phyloP scores from a whole-genome alignment of 805 yeast species.

The Pichia manshurica region DNA sequence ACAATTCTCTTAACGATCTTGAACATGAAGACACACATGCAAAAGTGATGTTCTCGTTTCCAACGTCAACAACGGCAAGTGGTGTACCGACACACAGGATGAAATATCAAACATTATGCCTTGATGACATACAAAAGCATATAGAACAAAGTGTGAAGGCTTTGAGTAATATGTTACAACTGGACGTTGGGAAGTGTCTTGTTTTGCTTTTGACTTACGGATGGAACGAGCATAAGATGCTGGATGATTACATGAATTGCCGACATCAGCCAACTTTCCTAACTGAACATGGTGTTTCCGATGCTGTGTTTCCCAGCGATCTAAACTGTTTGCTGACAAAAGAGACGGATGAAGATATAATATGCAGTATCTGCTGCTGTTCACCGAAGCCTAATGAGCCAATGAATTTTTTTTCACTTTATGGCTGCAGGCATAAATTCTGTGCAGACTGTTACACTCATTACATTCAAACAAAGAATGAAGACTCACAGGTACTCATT shows the following conservation, averaged over 20 bases:
- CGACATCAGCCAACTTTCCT: constrained; percentile 29
- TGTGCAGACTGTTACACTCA: constrained; percentile 65
- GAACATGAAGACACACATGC: constrained; percentile 1
- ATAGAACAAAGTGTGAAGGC: constrained; percentile 28
- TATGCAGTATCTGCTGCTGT: constrained; percentile 73
- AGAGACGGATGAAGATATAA: constrained; percentile 28
- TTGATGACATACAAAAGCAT: constrained; percentile 29
- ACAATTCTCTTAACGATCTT: constrained; percentile 18
- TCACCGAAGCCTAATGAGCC: constrained; percentile 32
- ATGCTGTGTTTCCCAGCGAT: constrained; percentile 29
- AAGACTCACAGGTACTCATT: constrained; percentile 41
- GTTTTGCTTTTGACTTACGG: constrained; percentile 42
- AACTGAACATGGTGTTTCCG: constrained; percentile 27
- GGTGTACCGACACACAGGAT: constrained; percentile 26
- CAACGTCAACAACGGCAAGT: constrained; percentile 16
- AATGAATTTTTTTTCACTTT: constrained; percentile 39
- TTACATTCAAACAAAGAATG: constrained; percentile 45
- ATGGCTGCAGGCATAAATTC: constrained; percentile 61
- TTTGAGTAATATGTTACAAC: constrained; percentile 33
- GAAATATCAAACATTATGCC: constrained; percentile 24
- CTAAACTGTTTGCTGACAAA: constrained; percentile 4
- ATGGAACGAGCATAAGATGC: constrained; percentile 55
- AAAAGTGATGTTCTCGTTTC: constrained; percentile 18
- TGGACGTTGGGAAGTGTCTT: constrained; percentile 36
- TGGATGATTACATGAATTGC: constrained; percentile 45